Conservation (phyloP, 306 rosid genomes). For the Neltuma alba region DNA sequence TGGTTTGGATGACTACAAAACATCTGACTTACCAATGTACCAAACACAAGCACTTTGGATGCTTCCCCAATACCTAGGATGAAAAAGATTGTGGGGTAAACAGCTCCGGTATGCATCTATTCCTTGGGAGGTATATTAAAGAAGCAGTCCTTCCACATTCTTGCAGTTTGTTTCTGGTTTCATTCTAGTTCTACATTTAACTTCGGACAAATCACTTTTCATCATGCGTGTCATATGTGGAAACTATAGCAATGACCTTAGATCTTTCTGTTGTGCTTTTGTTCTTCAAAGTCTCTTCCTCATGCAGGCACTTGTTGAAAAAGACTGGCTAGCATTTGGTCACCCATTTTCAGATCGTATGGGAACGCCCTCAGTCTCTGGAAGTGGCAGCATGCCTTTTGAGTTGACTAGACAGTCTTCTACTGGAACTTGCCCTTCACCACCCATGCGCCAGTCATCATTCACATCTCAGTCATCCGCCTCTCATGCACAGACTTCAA, state of each 20-base stretch:
- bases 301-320: conserved; percentile 86
- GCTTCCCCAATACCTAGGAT: background rate
- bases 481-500: conserved; percentile 73
- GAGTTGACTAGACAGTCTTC: conserved; percentile 92
- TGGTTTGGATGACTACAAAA: too few relatives aligned
- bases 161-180: conserved; percentile 2
- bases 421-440: conserved; percentile 52
- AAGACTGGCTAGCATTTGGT: conserved; percentile 99
- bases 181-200: conserved; percentile 16
- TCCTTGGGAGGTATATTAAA: background rate
- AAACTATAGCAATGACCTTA: conserved; percentile 4
- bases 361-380: conserved; percentile 67
- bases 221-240: conserved; percentile 3
- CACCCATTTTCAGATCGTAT: conserved; percentile 92
- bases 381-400: conserved; percentile 54
- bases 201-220: conserved; percentile 22
- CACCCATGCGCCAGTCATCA: conserved; percentile 78
- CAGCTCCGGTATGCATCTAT: conserved; percentile 13
- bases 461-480: conserved; percentile 58
- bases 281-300: conserved; percentile 31
- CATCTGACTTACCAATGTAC: background rate
- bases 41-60: background rate
- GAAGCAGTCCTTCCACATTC: conserved; percentile 2
- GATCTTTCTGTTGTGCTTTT: conserved; percentile 20
- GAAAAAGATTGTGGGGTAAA: background rate